phyloP scores from a whole-genome alignment of 2,329 filamentous ascomycete species.

The Clarireedia paspali region DNA sequence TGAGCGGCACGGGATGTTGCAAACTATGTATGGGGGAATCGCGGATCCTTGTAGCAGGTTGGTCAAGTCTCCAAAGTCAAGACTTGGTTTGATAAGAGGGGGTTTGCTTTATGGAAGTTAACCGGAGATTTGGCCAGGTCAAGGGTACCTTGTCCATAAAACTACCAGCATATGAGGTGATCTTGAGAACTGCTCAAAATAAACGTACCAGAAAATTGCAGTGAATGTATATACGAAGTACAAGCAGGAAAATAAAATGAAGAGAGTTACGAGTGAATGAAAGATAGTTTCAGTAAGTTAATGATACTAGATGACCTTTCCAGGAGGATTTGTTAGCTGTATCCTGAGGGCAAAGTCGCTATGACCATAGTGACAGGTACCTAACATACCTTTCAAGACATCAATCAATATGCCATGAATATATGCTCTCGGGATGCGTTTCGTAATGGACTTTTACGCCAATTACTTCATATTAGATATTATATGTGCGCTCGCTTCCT shows the following conservation, averaged over 20 bases:
- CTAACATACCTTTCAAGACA: constrained; percentile 9
- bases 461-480: background rate
- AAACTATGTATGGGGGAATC: background rate
- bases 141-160: background rate
- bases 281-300: background rate
- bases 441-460: background rate
- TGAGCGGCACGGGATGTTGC: background rate
- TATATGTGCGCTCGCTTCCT: background rate
- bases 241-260: background rate
- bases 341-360: background rate
- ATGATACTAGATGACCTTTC: constrained; percentile 1
- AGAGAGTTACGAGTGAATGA: background rate
- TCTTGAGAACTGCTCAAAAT: background rate
- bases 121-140: background rate
- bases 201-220: background rate
- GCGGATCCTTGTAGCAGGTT: too few species aligned
- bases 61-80: too few species aligned
- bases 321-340: constrained; percentile 1
- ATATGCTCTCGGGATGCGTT: background rate
- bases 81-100: background rate
- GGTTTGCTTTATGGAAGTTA: background rate
- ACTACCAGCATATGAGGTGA: background rate
- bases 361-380: background rate
- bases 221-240: background rate
- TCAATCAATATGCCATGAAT: background rate